phyloP scores from a whole-genome alignment of 208 protist genomes.

The Trypanosoma cruzi region DNA sequence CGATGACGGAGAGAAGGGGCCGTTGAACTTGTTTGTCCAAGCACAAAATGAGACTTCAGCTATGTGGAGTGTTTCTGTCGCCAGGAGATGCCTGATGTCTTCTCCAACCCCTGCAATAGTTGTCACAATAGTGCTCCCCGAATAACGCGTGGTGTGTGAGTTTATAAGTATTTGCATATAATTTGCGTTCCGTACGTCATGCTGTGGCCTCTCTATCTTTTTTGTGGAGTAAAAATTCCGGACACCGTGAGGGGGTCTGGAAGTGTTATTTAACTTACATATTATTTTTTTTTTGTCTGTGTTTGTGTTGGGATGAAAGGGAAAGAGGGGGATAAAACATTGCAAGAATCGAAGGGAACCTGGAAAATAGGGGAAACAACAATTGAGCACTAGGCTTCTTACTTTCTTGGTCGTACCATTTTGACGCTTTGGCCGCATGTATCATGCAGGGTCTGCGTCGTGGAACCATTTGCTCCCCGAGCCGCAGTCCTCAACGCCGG shows the following conservation, averaged over 20 bases:
- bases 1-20: conserved; percentile 24
- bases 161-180: neutral
- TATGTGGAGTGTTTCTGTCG: conserved; percentile 11
- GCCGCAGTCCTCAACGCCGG: neutral
- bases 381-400: too few species aligned
- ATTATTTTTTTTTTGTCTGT: conserved; percentile 7
- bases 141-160: neutral
- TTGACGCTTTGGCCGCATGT: neutral
- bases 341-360: neutral
- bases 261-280: neutral
- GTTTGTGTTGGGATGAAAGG: neutral
- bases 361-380: too few species aligned
- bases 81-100: conserved; percentile 8
- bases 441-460: neutral
- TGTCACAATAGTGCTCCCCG: conserved; percentile 30
- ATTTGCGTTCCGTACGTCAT: neutral
- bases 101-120: conserved; percentile 12
- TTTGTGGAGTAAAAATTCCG: neutral
- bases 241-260: neutral
- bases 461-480: conserved; percentile 15
- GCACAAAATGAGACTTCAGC: conserved; percentile 14
- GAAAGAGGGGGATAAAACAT: neutral
- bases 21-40: conserved; percentile 49
- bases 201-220: too few species aligned
- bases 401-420: neutral